Base-by-base conservation (phyloP, 2,329 filamentous ascomycete species). In the Moelleriella libera region DNA sequence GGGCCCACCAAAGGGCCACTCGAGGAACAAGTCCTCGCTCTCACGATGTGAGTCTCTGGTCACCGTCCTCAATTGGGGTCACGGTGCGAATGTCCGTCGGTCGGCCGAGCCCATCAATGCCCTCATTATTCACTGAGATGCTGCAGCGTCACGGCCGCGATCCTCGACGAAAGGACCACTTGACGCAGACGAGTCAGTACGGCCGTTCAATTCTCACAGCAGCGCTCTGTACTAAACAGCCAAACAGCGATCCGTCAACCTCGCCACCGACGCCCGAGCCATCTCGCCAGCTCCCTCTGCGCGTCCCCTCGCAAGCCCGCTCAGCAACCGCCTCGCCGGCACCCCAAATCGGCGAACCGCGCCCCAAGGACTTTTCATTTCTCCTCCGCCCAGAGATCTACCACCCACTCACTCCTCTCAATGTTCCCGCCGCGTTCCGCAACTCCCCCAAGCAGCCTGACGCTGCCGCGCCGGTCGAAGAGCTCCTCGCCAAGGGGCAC, bases 321-420 rank as follows among this genome's bases (percentile, higher is more conserved):
- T 53, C 53, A 30, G 51, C 55, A 47, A 49, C 12, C 60, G 61
- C 9, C 53, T 56, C 28, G 52, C 60, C 61, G 7, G 53, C 55
- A 21, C 52, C 60, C 8, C 58, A 58, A 45, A 45, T 65, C 12
- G 61, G 59, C 11, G 61, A 65, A 41, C 45, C 50, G 1, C 55
- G 55, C 3, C 54, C 59, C 43, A 84, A 85, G 57, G 83, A 94
- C 67, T 85, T 95, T 54, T 79, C 82, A 14, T 90, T 84, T 61
- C 79, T 96, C 43, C 76, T 92, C 9, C 78, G 82, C 21, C 82
- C 86, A 3, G 79, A 87, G 53, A 83, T 89, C 48, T 96, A 90
- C 68, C 89, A 95, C 60, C 80, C 83, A 2, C 71, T 96, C 29
- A 81, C 83, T 1, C 75, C 75, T 12, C 72, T 79, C 43, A 71